phyloP scores from a whole-genome alignment of 192 early-diverging fungal genomes.

The Paraglomus occultum region DNA sequence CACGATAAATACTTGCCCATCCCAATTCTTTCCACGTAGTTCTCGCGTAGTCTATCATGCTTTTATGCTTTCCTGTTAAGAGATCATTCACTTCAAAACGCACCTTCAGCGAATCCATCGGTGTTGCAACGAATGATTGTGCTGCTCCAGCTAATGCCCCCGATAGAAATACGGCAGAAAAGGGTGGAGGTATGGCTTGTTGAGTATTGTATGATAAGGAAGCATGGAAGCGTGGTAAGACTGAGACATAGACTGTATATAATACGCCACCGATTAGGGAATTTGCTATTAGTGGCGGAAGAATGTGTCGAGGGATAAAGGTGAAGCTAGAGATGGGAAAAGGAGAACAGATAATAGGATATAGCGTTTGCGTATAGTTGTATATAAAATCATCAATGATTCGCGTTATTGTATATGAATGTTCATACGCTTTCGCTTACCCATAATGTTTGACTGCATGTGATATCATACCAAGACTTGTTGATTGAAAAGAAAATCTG shows the following conservation, averaged over 20 bases:
- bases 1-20: constrained; percentile 52
- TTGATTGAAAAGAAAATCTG: constrained; percentile 56
- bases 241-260: constrained; percentile 72
- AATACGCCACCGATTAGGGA: constrained; percentile 70
- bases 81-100: constrained; percentile 75
- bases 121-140: constrained; percentile 70
- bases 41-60: constrained; percentile 64
- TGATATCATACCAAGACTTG: constrained; percentile 69
- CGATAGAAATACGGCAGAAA: constrained; percentile 50
- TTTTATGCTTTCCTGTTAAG: constrained; percentile 68
- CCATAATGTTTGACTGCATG: constrained; percentile 68
- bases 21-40: constrained; percentile 56
- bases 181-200: constrained; percentile 52
- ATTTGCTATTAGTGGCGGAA: constrained; percentile 75
- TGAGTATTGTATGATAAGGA: constrained; percentile 36
- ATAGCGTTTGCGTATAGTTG: neutral
- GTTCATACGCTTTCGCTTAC: constrained; percentile 18
- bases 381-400: neutral
- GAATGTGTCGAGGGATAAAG: constrained; percentile 66
- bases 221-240: constrained; percentile 51
- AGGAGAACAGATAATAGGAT: constrained; percentile 1
- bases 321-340: constrained; percentile 39
- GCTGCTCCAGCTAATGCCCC: constrained; percentile 70
- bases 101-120: constrained; percentile 69
- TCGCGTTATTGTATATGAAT: neutral